These are phyloP conservation scores for Coccomyxa sp. DNA, from an alignment of 139 green algal genomes.

Conservation along the genomic window DNA sequence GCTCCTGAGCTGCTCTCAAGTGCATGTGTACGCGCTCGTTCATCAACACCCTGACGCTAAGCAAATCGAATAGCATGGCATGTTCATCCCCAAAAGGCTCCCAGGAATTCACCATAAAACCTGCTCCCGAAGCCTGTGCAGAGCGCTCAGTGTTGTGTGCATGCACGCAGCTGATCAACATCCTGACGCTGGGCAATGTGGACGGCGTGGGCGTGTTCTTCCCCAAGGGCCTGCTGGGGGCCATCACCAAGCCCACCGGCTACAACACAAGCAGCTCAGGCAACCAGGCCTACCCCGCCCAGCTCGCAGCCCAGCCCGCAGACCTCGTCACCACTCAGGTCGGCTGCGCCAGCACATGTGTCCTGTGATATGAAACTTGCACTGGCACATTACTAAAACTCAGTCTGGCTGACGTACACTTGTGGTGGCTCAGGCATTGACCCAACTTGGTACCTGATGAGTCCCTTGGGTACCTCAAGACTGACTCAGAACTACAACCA, in stretches of 20 bases:
- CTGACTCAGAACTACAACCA: too few relatives aligned
- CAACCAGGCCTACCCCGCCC: neutral
- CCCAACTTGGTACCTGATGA: neutral
- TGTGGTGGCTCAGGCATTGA: neutral
- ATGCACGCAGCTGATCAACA: constrained; percentile 36
- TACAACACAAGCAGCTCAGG: neutral
- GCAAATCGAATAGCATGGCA: too few relatives aligned
- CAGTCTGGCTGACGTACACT: neutral
- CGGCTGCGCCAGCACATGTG: neutral
- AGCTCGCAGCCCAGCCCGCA: too few relatives aligned
- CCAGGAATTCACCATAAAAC: too few relatives aligned
- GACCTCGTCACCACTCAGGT: neutral
- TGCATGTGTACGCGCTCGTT: too few relatives aligned
- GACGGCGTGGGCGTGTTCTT: constrained; percentile 39
- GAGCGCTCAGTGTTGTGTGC: too few relatives aligned
- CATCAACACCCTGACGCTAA: too few relatives aligned
- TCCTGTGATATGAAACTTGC: neutral
- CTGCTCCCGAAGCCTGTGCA: too few relatives aligned
- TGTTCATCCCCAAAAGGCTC: too few relatives aligned
- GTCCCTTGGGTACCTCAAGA: neutral
- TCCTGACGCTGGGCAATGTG: constrained; percentile 23
- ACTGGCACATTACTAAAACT: neutral
- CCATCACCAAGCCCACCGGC: constrained; percentile 28
- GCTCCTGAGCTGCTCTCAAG: too few relatives aligned
- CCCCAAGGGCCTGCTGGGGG: constrained; percentile 29